Evolutionary conservation across 768 basidiomycete species (phyloP).

Genomic region (Serpula lacrymans): DNA sequence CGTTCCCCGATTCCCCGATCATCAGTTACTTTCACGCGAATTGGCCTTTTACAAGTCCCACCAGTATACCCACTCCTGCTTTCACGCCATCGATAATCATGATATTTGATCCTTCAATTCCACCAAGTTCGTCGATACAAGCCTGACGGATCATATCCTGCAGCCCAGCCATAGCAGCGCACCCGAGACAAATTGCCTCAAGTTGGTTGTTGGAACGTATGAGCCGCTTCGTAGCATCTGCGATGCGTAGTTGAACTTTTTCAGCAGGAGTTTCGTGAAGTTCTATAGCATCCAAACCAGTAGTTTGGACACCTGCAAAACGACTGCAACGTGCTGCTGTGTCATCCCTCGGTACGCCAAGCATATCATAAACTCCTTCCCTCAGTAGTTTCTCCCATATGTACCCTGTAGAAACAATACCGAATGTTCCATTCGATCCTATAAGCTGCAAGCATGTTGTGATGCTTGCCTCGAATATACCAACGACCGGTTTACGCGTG

Average conservation of each 20-base stretch:
- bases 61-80: slow-evolving; percentile 12
- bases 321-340: slow-evolving; percentile 1
- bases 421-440: slow-evolving; percentile 22
- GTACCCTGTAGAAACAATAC: slow-evolving; percentile 35
- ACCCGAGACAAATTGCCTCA: slow-evolving; percentile 21
- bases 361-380: slow-evolving; percentile 16
- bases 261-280: slow-evolving; percentile 22
- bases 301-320: slow-evolving; percentile 31
- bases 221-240: slow-evolving; percentile 20
- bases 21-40: too few species aligned
- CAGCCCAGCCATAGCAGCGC: slow-evolving; percentile 29
- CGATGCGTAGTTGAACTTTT: slow-evolving; percentile 21
- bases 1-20: too few species aligned
- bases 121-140: slow-evolving; percentile 7
- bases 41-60: slow-evolving; percentile 5
- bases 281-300: slow-evolving; percentile 31
- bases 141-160: slow-evolving; percentile 15
- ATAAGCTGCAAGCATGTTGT: slow-evolving; percentile 18
- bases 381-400: slow-evolving; percentile 29
- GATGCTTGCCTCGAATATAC: slow-evolving; percentile 35
- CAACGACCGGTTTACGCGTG: slow-evolving; percentile 20
- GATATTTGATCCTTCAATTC: slow-evolving; percentile 8
- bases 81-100: slow-evolving; percentile 24
- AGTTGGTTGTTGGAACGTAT: slow-evolving; percentile 11
- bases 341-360: slow-evolving; percentile 12